Evolutionary conservation across 768 basidiomycete genomes (phyloP).

Genomic region (Sarcodon sp.): DNA sequence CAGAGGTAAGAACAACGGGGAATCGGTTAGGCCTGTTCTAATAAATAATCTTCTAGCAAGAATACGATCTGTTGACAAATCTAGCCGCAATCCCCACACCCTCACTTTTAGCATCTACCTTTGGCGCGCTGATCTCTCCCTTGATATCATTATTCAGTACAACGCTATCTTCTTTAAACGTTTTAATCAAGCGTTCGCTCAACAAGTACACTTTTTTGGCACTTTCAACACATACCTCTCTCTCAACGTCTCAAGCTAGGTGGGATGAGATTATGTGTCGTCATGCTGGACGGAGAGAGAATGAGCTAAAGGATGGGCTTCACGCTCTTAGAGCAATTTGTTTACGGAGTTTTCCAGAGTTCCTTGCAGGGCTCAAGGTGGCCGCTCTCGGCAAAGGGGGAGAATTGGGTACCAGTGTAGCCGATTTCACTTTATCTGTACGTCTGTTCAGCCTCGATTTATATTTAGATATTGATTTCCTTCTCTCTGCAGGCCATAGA

Average conservation of each 20-base stretch:
- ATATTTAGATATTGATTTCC: neutral
- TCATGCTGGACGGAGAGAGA: conserved; percentile 30
- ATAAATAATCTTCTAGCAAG: conserved; percentile 31
- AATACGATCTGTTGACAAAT: conserved; percentile 51
- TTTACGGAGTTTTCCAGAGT: conserved; percentile 75
- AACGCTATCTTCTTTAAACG: conserved; percentile 48
- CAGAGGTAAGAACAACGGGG: conserved; percentile 31
- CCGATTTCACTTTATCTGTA: conserved; percentile 46
- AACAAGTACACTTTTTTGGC: conserved; percentile 75
- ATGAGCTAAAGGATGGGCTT: conserved; percentile 63
- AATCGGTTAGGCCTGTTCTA: neutral
- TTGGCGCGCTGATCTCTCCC: conserved; percentile 46
- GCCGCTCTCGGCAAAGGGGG: conserved; percentile 41
- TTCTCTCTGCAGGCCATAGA: conserved; percentile 37
- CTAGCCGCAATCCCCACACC: conserved; percentile 47
- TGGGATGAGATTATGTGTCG: conserved; percentile 57
- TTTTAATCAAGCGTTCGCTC: conserved; percentile 64
- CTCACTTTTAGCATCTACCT: conserved; percentile 42
- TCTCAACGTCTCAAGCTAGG: conserved; percentile 40
- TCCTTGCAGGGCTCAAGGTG: conserved; percentile 65
- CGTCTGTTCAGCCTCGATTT: conserved; percentile 10
- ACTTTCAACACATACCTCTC: conserved; percentile 50
- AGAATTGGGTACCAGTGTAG: conserved; percentile 51
- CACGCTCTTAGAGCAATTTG: conserved; percentile 55
- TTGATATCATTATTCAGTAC: conserved; percentile 52